Conservation (phyloP, 768 basidiomycete genomes). For the Filobasidium floriforme region DNA sequence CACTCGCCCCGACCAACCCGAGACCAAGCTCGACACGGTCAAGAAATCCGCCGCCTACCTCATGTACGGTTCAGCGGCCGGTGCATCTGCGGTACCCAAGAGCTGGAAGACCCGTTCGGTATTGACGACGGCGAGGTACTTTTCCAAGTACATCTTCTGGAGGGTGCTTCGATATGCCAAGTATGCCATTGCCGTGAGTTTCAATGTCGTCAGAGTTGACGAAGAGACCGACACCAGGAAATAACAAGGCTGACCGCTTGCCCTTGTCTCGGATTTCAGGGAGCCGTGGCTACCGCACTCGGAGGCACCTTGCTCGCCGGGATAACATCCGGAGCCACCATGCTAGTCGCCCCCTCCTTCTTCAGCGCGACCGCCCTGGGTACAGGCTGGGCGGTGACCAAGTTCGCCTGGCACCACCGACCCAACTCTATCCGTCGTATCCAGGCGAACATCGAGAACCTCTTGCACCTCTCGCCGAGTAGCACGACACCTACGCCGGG, state of each 20-base stretch:
- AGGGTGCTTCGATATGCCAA: constrained; percentile 21
- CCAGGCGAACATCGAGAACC: constrained; percentile 7
- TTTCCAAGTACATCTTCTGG: constrained; percentile 22
- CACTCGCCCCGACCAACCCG: not conserved
- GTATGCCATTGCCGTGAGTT: constrained; percentile 22
- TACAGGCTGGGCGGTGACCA: constrained; percentile 17
- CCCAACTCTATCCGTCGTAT: constrained; percentile 11
- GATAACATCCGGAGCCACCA: constrained; percentile 18
- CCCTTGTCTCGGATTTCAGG: not conserved
- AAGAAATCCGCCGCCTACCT: constrained; percentile 19
- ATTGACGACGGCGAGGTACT: constrained; percentile 19
- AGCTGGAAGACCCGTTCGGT: constrained; percentile 17
- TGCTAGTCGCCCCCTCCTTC: constrained; percentile 20
- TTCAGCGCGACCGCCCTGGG: constrained; percentile 17
- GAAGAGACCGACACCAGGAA: too few species aligned
- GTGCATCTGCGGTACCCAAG: constrained; percentile 16
- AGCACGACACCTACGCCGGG: not conserved
- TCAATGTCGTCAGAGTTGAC: not conserved
- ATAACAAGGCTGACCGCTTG: too few species aligned
- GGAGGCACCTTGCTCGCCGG: constrained; percentile 17
- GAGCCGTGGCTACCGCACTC: constrained; percentile 15
- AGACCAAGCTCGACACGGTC: constrained; percentile 2
- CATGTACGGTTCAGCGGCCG: constrained; percentile 16
- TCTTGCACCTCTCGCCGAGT: constrained; percentile 11
- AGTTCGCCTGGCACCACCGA: constrained; percentile 19